These are phyloP conservation scores for Leccinellum luteum DNA, from an alignment of 768 basidiomycete genomes.

Conservation along the genomic window DNA sequence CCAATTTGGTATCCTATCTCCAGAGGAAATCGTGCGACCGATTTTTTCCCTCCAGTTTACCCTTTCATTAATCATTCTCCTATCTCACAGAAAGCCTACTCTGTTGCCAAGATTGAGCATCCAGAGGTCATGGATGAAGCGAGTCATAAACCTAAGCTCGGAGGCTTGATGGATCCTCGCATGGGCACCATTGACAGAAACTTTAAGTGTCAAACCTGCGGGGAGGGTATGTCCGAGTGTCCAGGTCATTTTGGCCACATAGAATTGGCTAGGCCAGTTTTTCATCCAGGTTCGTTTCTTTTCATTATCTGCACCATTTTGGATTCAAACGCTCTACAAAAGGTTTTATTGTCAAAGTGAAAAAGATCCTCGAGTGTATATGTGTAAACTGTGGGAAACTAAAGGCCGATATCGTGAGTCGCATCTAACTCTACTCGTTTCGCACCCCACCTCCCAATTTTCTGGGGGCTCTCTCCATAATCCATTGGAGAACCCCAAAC, in stretches of 20 bases:
- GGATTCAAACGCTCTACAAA: not conserved
- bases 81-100: constrained; percentile 86
- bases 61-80: constrained; percentile 13
- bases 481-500: constrained; percentile 90
- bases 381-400: constrained; percentile 98
- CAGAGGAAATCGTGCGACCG: constrained; percentile 87
- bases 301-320: not conserved
- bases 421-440: constrained; percentile 84
- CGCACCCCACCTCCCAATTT: constrained; percentile 91
- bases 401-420: constrained; percentile 96
- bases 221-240: constrained; percentile 99
- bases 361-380: constrained; percentile 98
- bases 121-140: constrained; percentile 98
- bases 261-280: constrained; percentile 94
- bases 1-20: constrained; percentile 97
- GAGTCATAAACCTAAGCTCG: constrained; percentile 84
- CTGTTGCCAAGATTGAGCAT: constrained; percentile 97
- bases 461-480: constrained; percentile 97
- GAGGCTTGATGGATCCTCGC: constrained; percentile 95
- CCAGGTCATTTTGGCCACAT: constrained; percentile 99
- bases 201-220: constrained; percentile 99
- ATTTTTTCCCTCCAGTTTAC: not conserved
- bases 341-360: constrained; percentile 98
- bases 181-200: constrained; percentile 98
- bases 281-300: constrained; percentile 78